A percentile compares a stretch with the other conserved stretches of the same genome.
Conservation (phyloP, 2,329 filamentous ascomycete genomes). For the Nemania abortiva region DNA sequence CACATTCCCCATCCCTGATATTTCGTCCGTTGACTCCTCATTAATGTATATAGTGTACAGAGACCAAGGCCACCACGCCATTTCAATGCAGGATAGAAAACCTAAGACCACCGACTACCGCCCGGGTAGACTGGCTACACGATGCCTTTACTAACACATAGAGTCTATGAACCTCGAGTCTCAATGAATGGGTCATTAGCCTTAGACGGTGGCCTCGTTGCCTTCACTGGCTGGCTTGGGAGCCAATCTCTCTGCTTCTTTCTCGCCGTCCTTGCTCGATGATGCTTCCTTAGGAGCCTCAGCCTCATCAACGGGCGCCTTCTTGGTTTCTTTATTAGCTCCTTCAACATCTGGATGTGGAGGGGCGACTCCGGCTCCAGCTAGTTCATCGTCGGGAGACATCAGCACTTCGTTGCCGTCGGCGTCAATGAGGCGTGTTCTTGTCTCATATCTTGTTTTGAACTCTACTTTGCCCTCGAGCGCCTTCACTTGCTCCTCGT, state of each 20-base stretch:
- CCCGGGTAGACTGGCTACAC: slow-evolving; percentile 18
- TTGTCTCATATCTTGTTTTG: slow-evolving; percentile 95
- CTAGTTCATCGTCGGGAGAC: slow-evolving; percentile 57
- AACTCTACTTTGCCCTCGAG: slow-evolving; percentile 95
- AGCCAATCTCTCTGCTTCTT: slow-evolving; percentile 65
- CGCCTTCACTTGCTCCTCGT: slow-evolving; percentile 83
- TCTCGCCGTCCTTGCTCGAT: slow-evolving; percentile 70
- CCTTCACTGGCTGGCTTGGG: slow-evolving; percentile 74
- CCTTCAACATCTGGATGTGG: slow-evolving; percentile 73
- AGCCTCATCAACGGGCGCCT: slow-evolving; percentile 51
- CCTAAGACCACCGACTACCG: slow-evolving; percentile 20
- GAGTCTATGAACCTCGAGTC: slow-evolving; percentile 10
- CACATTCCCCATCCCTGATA: slow-evolving; percentile 39
- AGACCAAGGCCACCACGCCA: slow-evolving; percentile 37
- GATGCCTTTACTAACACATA: slow-evolving; percentile 21
- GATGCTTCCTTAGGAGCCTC: slow-evolving; percentile 56
- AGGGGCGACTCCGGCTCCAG: slow-evolving; percentile 62
- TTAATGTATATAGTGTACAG: slow-evolving; percentile 48
- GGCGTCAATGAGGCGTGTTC: slow-evolving; percentile 84
- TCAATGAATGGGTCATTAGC: neutral
- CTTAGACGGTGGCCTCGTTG: slow-evolving; percentile 64
- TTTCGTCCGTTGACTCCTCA: slow-evolving; percentile 46
- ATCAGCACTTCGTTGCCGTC: slow-evolving; percentile 79
- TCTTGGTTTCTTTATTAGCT: slow-evolving; percentile 68
- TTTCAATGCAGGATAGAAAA: slow-evolving; percentile 37